Base-by-base conservation (phyloP, 345 rosid genomes). In the Eucalyptus regnans region DNA sequence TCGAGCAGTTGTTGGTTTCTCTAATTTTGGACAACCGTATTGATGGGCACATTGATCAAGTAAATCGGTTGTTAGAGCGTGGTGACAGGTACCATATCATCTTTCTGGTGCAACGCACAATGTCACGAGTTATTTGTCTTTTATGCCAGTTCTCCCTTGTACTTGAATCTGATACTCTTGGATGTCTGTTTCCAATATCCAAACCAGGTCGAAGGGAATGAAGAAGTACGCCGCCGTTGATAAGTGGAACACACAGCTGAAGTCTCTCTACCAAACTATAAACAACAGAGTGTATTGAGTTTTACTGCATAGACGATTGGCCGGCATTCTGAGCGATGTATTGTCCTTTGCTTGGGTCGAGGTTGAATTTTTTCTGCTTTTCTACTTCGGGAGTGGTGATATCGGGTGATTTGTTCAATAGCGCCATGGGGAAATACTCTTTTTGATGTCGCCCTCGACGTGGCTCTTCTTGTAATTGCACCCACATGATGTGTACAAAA, bases 1-100 rank as follows among this genome's bases (percentile, higher is more conserved):
- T 98, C 13, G 99, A 96, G 87, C 99, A 98, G 91, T 87, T 98
- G 89, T 90, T 98, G 85, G 99, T 98, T 43, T 97, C 98, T 33
- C 91, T 98, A 80, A 98, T 98, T 87, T 91, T 98, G 88, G 99
- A 98, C 92, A 96, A 96, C 89, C 96, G 99, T 20, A 96, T 98
- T 62, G 98, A 96, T 48, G 99, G 99, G 17, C 99, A 98, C 91
- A 98, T 98, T 88, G 99, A 98, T 88, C 99, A 98, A 93, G 99
- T 98, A 90, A 98, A 98, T 92, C 93, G 97, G 86, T 91, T 96
- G 50, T 91, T 98, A 86, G 98, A 97, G 93, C 99, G 99, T 87
- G 96, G 98, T 14, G 96, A 96, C 94, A 96, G 97, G 98, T 96
- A 81, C 41, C 46, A 2, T 49, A 20, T 66, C 48, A 13, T 60